phyloP scores from a whole-genome alignment of 441 rosid genomes.

The Pelargonium hybrid region DNA sequence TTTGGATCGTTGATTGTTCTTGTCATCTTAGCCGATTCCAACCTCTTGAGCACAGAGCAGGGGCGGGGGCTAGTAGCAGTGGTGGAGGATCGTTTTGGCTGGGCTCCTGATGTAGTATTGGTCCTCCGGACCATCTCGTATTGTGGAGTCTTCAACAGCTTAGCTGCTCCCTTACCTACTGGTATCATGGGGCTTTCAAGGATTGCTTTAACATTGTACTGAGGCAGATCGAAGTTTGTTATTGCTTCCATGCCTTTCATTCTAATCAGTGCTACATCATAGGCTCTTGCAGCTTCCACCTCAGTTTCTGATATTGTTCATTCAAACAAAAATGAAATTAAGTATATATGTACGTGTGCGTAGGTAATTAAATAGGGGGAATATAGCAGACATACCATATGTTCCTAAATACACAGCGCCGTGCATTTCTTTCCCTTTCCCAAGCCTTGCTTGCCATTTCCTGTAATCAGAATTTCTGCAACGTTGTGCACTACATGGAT shows the following conservation, averaged over 20 bases:
- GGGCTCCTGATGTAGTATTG: neutral
- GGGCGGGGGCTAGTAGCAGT: too few species aligned
- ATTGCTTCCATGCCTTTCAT: conserved; percentile 16
- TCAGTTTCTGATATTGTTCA: conserved; percentile 15
- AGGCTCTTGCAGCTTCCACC: conserved; percentile 25
- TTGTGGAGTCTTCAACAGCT: conserved; percentile 8
- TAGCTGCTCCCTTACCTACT: conserved; percentile 24
- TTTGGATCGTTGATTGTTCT: too few species aligned
- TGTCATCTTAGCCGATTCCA: too few species aligned
- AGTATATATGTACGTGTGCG: too few species aligned
- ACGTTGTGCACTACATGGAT: too few species aligned
- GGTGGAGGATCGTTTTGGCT: neutral
- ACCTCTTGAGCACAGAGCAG: too few species aligned
- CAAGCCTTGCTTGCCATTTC: conserved; percentile 29
- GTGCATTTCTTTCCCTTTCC: conserved; percentile 7
- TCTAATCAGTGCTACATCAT: conserved; percentile 27
- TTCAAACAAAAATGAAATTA: too few species aligned
- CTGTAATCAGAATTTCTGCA: conserved; percentile 11
- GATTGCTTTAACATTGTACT: conserved; percentile 15
- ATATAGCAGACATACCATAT: conserved; percentile 14
- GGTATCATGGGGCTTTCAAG: conserved; percentile 16
- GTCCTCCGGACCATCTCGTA: neutral
- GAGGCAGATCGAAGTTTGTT: conserved; percentile 18
- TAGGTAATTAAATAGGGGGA: too few species aligned
- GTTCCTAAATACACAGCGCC: conserved; percentile 22